phyloP scores from a whole-genome alignment of 2,329 filamentous ascomycete species.

The Ambrosiella beaveri region DNA sequence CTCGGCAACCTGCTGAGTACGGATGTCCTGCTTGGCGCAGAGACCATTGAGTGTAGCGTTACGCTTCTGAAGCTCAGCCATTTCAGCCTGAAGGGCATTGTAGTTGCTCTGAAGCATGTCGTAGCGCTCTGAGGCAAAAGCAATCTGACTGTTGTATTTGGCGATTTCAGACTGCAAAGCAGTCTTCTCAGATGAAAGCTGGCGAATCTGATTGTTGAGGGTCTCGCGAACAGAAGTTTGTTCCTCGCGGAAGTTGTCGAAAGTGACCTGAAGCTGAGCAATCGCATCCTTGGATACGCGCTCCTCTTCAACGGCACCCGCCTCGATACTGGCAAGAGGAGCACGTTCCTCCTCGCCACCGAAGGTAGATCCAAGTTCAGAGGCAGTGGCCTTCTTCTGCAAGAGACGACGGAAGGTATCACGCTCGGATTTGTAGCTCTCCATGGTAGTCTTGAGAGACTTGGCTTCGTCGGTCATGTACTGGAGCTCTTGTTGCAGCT shows the following conservation, averaged over 20 bases:
- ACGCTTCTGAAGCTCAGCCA: slow-evolving; percentile 70
- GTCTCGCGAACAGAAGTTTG: slow-evolving; percentile 64
- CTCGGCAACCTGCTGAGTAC: slow-evolving; percentile 80
- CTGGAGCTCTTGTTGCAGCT: slow-evolving; percentile 53
- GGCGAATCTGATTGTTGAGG: slow-evolving; percentile 69
- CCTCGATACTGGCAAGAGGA: slow-evolving; percentile 42
- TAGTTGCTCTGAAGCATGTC: slow-evolving; percentile 85
- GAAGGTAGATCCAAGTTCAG: slow-evolving; percentile 50
- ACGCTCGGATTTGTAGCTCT: slow-evolving; percentile 87
- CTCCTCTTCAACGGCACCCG: slow-evolving; percentile 38
- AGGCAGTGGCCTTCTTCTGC: slow-evolving; percentile 47
- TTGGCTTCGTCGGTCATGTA: slow-evolving; percentile 70
- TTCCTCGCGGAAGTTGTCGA: slow-evolving; percentile 78
- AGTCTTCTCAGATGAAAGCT: slow-evolving; percentile 65
- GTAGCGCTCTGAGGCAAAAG: slow-evolving; percentile 65
- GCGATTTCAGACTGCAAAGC: slow-evolving; percentile 68
- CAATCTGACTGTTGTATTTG: slow-evolving; percentile 62
- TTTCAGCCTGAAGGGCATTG: slow-evolving; percentile 66
- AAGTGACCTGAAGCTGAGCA: slow-evolving; percentile 75
- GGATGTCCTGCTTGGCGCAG: slow-evolving; percentile 75
- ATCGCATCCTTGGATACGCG: slow-evolving; percentile 51
- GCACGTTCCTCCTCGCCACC: slow-evolving; percentile 42
- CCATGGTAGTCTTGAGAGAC: slow-evolving; percentile 64
- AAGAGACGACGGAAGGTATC: slow-evolving; percentile 96
- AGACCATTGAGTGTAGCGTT: slow-evolving; percentile 61